A percentile compares a stretch with the other conserved stretches of the same genome.
phyloP scores from a whole-genome alignment of 257 asterid genomes.

The Leptodermis oblonga region DNA sequence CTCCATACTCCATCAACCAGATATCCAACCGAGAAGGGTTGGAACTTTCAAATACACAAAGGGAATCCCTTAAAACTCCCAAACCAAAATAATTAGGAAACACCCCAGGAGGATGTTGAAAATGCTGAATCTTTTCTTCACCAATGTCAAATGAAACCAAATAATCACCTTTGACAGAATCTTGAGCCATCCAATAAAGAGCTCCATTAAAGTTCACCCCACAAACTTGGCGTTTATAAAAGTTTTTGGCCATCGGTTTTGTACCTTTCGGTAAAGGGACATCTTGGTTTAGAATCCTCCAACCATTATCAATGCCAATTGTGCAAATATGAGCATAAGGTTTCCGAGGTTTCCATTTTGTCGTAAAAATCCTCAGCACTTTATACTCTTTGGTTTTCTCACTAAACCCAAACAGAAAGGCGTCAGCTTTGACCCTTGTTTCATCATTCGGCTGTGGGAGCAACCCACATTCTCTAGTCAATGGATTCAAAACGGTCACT shows the following conservation, averaged over 20 bases:
- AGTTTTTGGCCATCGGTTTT: background rate
- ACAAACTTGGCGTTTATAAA: background rate
- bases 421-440: background rate
- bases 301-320: background rate
- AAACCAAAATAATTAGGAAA: background rate
- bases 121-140: background rate
- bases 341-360: background rate
- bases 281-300: background rate
- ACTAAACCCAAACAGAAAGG: background rate
- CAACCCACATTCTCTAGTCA: background rate
- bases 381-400: background rate
- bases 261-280: background rate
- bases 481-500: background rate
- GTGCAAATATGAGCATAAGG: background rate
- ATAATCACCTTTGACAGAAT: background rate
- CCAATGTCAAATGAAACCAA: background rate
- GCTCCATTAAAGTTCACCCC: background rate
- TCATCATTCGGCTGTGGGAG: background rate
- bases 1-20: conserved; percentile 9
- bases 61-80: conserved; percentile 1
- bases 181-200: background rate
- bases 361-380: conserved; percentile 2
- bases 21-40: background rate
- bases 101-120: background rate
- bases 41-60: background rate